phyloP scores from a whole-genome alignment of 306 rosid genomes.

The Cucurbita moschata region DNA sequence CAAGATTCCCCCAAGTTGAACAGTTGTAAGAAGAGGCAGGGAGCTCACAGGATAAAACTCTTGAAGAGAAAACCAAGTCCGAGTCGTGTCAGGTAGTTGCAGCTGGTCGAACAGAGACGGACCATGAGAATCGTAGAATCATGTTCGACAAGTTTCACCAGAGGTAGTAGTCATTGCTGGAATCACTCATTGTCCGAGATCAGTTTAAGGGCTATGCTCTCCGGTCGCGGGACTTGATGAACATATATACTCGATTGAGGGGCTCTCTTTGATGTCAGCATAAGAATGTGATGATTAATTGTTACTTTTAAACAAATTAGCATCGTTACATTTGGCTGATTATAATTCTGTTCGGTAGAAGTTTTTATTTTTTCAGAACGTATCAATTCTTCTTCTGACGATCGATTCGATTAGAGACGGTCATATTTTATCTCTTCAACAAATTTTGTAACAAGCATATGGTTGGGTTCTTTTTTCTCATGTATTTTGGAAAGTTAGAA shows the following conservation, averaged over 20 bases:
- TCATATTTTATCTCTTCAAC: background rate
- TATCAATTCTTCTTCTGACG: too few species aligned
- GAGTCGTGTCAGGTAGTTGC: slow-evolving; percentile 15
- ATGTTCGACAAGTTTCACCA: background rate
- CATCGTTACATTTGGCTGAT: background rate
- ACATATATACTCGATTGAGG: background rate
- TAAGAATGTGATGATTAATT: background rate
- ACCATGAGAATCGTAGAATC: slow-evolving; percentile 24
- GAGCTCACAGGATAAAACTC: slow-evolving; percentile 37
- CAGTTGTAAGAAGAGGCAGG: slow-evolving; percentile 64
- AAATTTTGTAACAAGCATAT: too few species aligned
- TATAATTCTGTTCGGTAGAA: too few species aligned
- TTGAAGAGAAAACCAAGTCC: slow-evolving; percentile 50
- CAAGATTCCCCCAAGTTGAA: slow-evolving; percentile 45
- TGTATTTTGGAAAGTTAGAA: background rate
- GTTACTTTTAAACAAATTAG: background rate
- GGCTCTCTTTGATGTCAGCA: background rate
- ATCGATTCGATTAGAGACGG: too few species aligned
- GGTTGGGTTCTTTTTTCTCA: background rate
- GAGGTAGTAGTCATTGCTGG: background rate
- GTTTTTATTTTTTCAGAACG: too few species aligned
- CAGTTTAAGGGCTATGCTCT: background rate
- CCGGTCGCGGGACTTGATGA: too few species aligned
- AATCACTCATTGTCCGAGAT: background rate
- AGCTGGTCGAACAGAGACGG: slow-evolving; percentile 28